Evolutionary conservation across 768 basidiomycete genomes (phyloP).

Genomic region (Mycena crocata): DNA sequence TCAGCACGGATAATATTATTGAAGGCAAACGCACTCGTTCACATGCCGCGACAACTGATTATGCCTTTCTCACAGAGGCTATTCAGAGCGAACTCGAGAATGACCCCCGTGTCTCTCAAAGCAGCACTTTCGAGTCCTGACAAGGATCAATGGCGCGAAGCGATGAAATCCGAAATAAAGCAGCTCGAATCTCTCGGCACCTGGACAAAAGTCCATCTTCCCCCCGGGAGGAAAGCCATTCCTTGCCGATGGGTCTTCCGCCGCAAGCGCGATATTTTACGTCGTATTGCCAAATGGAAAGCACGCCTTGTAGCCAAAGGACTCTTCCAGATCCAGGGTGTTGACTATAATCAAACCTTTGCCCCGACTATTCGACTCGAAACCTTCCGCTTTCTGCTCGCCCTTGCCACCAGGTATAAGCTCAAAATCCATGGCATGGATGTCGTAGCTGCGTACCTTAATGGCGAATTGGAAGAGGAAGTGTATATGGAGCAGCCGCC

Average conservation of each 20-base stretch:
- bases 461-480: constrained; percentile 40
- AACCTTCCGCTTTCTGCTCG: constrained; percentile 36
- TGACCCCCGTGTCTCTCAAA: no score
- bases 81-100: no score
- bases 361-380: constrained; percentile 37
- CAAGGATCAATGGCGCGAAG: no score
- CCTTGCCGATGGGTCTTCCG: constrained; percentile 51
- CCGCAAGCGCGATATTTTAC: constrained; percentile 47
- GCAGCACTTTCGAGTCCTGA: no score
- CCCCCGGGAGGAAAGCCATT: constrained; percentile 42
- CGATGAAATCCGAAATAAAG: no score
- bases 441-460: constrained; percentile 37
- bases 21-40: constrained; percentile 3
- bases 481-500: constrained; percentile 41
- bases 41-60: neutral
- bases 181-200: no score
- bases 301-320: constrained; percentile 47
- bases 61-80: no score
- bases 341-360: constrained; percentile 45
- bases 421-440: constrained; percentile 39
- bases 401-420: constrained; percentile 33
- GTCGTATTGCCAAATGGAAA: constrained; percentile 37
- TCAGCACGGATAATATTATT: no score
- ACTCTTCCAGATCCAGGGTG: constrained; percentile 48
- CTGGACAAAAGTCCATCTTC: no score